Evolutionary conservation across 1,139 yeast species (phyloP).

Genomic region (Kurtzmaniella quercitrusa): DNA sequence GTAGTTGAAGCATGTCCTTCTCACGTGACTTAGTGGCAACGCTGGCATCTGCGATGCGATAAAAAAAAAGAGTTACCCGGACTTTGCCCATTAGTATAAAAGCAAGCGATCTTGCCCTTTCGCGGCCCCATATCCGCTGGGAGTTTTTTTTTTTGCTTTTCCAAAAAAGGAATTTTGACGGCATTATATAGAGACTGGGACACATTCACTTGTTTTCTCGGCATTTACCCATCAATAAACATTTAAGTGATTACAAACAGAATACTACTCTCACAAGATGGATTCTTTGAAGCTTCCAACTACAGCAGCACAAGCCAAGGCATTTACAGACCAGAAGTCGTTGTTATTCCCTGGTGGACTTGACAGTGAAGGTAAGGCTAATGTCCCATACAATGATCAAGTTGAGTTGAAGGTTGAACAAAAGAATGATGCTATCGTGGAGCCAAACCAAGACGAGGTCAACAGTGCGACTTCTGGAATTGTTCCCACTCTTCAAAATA

Average conservation of each 20-base stretch:
- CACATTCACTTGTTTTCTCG: conserved; percentile 44
- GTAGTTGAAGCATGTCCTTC: not conserved
- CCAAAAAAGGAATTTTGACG: not conserved
- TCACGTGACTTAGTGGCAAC: not conserved
- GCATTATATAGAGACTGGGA: conserved; percentile 21
- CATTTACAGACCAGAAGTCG: conserved; percentile 66
- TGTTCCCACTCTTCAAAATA: conserved; percentile 93
- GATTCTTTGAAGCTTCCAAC: conserved; percentile 74
- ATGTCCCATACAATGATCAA: conserved; percentile 11
- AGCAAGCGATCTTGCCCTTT: conserved; percentile 15
- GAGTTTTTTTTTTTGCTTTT: conserved; percentile 4
- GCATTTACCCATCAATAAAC: conserved; percentile 1
- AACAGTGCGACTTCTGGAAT: conserved; percentile 84
- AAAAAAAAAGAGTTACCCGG: conserved; percentile 22
- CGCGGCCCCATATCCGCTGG: conserved; percentile 7
- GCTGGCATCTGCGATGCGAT: conserved; percentile 1
- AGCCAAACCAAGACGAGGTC: conserved; percentile 48
- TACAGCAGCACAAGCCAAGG: conserved; percentile 77
- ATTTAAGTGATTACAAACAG: not conserved
- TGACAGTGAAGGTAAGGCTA: conserved; percentile 19
- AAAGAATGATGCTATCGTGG: conserved; percentile 27
- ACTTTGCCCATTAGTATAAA: conserved; percentile 21
- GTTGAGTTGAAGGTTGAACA: conserved; percentile 25
- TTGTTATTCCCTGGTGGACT: conserved; percentile 57
- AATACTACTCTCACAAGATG: conserved; percentile 32